phyloP scores from a whole-genome alignment of 139 green algal species.

The Tetraselmis striata region DNA sequence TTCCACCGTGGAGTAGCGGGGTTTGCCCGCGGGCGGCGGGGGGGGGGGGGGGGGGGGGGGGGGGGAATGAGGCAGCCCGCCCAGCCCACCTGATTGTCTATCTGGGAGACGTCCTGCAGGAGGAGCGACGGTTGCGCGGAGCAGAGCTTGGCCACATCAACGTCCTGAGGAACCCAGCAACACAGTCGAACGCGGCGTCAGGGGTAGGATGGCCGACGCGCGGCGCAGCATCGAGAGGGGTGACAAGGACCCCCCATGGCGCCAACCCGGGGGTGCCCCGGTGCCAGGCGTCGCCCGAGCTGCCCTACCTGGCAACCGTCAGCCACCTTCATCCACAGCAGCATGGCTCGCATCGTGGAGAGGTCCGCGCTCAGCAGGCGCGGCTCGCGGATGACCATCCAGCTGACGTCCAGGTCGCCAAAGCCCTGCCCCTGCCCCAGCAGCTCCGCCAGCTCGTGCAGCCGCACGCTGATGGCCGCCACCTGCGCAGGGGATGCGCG shows the following conservation, averaged over 20 bases:
- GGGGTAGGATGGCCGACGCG: not conserved
- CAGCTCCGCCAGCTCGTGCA: not conserved
- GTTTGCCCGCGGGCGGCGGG: no score
- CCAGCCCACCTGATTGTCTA: not conserved
- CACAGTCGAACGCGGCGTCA: not conserved
- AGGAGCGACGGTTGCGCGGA: not conserved
- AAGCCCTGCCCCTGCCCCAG: not conserved
- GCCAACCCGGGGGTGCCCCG: no score
- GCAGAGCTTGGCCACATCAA: not conserved
- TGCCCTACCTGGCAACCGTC: not conserved
- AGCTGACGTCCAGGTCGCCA: slow-evolving; percentile 33
- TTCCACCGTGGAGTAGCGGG: no score
- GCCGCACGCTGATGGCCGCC: not conserved
- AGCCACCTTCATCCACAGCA: not conserved
- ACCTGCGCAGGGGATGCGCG: no score
- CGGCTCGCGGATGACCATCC: slow-evolving; percentile 55
- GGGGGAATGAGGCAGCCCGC: no score
- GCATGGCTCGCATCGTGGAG: slow-evolving; percentile 5
- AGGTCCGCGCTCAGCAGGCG: slow-evolving; percentile 41
- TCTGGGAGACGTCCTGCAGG: not conserved
- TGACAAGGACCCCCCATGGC: not conserved
- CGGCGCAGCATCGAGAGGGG: no score
- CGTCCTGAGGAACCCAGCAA: not conserved
- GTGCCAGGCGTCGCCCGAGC: no score
- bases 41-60: no score